These are phyloP conservation scores for Fusarium hostae DNA, from an alignment of 2,329 filamentous ascomycete species.

Conservation along the genomic window DNA sequence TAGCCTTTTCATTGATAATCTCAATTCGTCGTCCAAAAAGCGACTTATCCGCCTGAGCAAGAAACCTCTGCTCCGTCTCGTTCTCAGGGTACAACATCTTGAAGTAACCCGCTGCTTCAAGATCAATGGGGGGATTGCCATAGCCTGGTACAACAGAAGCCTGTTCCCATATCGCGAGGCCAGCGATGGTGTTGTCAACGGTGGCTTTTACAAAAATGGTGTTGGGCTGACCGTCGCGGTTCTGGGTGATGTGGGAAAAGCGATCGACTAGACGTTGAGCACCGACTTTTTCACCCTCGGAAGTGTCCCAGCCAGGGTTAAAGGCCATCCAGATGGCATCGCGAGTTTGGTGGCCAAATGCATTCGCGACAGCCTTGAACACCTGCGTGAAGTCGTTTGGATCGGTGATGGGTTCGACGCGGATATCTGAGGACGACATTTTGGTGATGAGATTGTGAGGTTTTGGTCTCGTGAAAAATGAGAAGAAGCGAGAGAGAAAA, in stretches of 20 bases:
- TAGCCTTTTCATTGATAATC: conserved; percentile 54
- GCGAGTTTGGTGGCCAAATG: conserved; percentile 62
- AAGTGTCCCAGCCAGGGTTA: conserved; percentile 66
- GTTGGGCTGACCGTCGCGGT: conserved; percentile 59
- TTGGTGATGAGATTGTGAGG: background rate
- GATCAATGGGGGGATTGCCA: conserved; percentile 54
- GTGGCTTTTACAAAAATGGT: conserved; percentile 66
- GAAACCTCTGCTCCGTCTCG: conserved; percentile 58
- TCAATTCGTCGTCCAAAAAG: conserved; percentile 57
- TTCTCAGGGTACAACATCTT: conserved; percentile 56
- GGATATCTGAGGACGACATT: conserved; percentile 17
- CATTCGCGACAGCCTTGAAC: conserved; percentile 42
- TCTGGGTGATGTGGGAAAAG: conserved; percentile 53
- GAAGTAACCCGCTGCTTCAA: conserved; percentile 47
- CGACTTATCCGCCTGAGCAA: conserved; percentile 56
- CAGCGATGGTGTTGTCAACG: conserved; percentile 56
- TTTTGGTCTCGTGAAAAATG: accelerated
- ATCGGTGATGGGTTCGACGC: conserved; percentile 45
- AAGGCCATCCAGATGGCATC: conserved; percentile 63
- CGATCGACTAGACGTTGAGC: conserved; percentile 54
- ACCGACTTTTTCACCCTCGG: conserved; percentile 53
- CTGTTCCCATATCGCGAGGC: conserved; percentile 67
- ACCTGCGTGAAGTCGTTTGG: conserved; percentile 44
- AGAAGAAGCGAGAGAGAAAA: background rate
- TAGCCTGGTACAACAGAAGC: conserved; percentile 59